Conservation (phyloP, 805 yeast genomes). For the Cyberlindnera samutprakarnensis region DNA sequence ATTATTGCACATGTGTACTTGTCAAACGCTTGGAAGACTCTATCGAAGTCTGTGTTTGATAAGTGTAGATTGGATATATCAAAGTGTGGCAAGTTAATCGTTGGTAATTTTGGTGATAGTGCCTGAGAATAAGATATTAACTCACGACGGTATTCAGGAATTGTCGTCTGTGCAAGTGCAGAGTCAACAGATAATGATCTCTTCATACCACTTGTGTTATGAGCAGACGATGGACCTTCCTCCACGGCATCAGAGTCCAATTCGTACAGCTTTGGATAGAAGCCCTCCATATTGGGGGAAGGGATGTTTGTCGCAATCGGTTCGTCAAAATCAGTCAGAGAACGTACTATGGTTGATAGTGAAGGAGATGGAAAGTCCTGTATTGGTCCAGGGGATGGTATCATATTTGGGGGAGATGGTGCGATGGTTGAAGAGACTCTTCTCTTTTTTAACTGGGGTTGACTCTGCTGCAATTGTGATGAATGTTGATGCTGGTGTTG, state of each 20-base stretch:
- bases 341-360: conserved; percentile 15
- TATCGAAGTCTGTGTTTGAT: conserved; percentile 11
- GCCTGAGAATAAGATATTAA: conserved; percentile 12
- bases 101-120: conserved; percentile 1
- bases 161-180: conserved; percentile 10
- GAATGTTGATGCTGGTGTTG: background rate
- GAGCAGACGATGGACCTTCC: conserved; percentile 1
- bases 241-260: conserved; percentile 7
- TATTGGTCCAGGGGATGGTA: conserved; percentile 1
- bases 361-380: conserved; percentile 11
- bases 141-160: conserved; percentile 20
- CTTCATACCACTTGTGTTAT: conserved; percentile 1
- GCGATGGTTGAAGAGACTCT: background rate
- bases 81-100: background rate
- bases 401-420: background rate
- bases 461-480: background rate
- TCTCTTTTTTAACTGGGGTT: background rate
- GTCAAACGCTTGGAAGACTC: conserved; percentile 30
- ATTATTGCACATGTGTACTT: conserved; percentile 43
- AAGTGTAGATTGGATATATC: conserved; percentile 2
- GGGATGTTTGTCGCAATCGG: conserved; percentile 10
- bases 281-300: conserved; percentile 14
- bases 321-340: conserved; percentile 20
- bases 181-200: conserved; percentile 17
- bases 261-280: conserved; percentile 7